Percentiles rank a stretch among this genome's conserved stretches.
Conservation (phyloP, 225 moss, liverwort and hornwort genomes). For the Asterella californica region DNA sequence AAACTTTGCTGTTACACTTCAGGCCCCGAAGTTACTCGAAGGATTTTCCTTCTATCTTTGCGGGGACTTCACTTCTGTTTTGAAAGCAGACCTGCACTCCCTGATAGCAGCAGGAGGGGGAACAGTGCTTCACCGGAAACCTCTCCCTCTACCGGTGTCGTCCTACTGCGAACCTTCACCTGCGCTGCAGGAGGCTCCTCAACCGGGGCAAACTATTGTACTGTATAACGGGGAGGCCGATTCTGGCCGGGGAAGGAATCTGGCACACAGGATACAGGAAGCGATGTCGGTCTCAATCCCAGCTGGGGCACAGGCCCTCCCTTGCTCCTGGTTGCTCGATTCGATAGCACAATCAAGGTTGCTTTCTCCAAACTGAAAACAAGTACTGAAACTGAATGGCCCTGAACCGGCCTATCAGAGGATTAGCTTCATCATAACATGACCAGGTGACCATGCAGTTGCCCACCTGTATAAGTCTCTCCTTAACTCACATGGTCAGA, state of each 20-base stretch:
- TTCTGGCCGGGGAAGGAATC: background rate
- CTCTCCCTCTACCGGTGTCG: constrained; percentile 19
- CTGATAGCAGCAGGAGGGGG: constrained; percentile 40
- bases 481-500: too few relatives aligned
- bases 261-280: constrained; percentile 20
- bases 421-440: too few relatives aligned
- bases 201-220: constrained; percentile 30
- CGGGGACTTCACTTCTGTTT: constrained; percentile 34
- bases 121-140: constrained; percentile 46
- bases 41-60: constrained; percentile 47
- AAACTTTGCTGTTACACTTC: background rate
- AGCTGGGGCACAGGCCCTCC: constrained; percentile 29
- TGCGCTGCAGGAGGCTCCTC: background rate
- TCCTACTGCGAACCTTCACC: background rate
- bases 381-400: background rate
- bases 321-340: constrained; percentile 50
- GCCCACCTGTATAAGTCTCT: too few relatives aligned
- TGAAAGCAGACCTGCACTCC: constrained; percentile 46
- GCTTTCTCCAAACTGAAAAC: constrained; percentile 23
- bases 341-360: constrained; percentile 42
- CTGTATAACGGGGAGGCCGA: constrained; percentile 34
- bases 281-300: constrained; percentile 36
- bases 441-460: too few relatives aligned
- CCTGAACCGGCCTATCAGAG: background rate
- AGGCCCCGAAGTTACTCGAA: constrained; percentile 49